A percentile compares a stretch with the other conserved stretches of the same genome.
phyloP scores from a whole-genome alignment of 2,329 filamentous ascomycete genomes.

The Cucurbitaria berberidis region DNA sequence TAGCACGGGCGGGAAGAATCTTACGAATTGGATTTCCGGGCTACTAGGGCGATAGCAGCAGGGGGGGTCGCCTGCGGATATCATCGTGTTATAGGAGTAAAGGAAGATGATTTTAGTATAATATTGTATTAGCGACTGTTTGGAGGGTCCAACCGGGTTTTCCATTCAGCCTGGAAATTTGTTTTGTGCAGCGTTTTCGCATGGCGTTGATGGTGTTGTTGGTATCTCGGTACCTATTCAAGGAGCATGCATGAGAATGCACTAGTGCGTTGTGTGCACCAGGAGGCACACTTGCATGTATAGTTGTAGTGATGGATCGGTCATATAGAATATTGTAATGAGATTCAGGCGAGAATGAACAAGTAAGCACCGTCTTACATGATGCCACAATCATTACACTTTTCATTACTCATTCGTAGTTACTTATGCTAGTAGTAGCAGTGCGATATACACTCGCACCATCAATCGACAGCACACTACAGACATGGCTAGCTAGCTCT shows the following conservation, averaged over 20 bases:
- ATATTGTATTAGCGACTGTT: not conserved
- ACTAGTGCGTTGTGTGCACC: not conserved
- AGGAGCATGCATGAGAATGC: not conserved
- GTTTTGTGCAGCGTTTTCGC: constrained; percentile 12
- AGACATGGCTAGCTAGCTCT: not conserved
- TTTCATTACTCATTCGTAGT: not conserved
- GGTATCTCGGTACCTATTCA: too few species aligned
- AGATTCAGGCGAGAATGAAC: not conserved
- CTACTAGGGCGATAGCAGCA: constrained; percentile 28
- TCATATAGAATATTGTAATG: not conserved
- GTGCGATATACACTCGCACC: not conserved
- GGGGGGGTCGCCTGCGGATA: not conserved
- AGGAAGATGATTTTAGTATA: constrained; percentile 6
- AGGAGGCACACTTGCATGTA: not conserved
- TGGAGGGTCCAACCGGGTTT: not conserved
- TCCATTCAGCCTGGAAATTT: constrained; percentile 2
- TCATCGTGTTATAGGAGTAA: not conserved
- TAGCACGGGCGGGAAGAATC: constrained; percentile 34
- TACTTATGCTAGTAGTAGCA: not conserved
- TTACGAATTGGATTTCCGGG: constrained; percentile 43
- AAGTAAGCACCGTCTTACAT: not conserved
- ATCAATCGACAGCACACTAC: not conserved
- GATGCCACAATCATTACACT: not conserved
- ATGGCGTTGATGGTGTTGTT: constrained; percentile 11
- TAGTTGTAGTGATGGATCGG: not conserved